These are phyloP conservation scores for Fusarium phyllophilum DNA, from an alignment of 2,329 filamentous ascomycete genomes.

Conservation along the genomic window DNA sequence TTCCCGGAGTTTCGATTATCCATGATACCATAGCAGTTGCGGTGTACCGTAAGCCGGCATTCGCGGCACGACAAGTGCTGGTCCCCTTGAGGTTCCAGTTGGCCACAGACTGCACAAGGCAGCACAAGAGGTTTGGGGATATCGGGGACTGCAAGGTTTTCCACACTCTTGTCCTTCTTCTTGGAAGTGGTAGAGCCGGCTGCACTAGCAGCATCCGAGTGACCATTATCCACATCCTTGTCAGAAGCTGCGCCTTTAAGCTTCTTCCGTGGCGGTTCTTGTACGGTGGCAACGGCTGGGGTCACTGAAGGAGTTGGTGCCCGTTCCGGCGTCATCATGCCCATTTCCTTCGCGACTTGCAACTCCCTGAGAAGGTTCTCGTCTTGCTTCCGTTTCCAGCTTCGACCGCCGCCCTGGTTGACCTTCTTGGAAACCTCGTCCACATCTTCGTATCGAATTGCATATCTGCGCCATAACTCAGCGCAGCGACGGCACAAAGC, in stretches of 20 bases:
- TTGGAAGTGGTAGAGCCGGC: slow-evolving; percentile 53
- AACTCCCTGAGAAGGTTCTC: slow-evolving; percentile 87
- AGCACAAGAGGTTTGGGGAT: slow-evolving; percentile 81
- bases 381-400: slow-evolving; percentile 89
- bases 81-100: slow-evolving; percentile 76
- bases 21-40: slow-evolving; percentile 87
- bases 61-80: slow-evolving; percentile 83
- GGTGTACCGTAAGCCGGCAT: slow-evolving; percentile 91
- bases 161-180: slow-evolving; percentile 69
- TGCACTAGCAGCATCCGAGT: slow-evolving; percentile 58
- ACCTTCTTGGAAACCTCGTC: slow-evolving; percentile 93
- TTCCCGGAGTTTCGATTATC: slow-evolving; percentile 77
- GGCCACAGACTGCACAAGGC: slow-evolving; percentile 86
- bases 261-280: slow-evolving; percentile 73
- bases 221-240: slow-evolving; percentile 59
- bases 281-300: slow-evolving; percentile 41
- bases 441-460: slow-evolving; percentile 92
- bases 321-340: slow-evolving; percentile 55
- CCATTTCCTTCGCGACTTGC: slow-evolving; percentile 70
- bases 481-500: slow-evolving; percentile 92
- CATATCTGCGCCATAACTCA: slow-evolving; percentile 94
- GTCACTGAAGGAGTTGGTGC: slow-evolving; percentile 49
- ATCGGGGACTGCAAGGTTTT: slow-evolving; percentile 73
- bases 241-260: slow-evolving; percentile 65
- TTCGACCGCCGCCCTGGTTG: slow-evolving; percentile 78